Evolutionary conservation across 495 filamentous ascomycete species (phyloP), one percentile per base, ranked within the genome.

Genomic region (Achaetomiella virescens): DNA sequence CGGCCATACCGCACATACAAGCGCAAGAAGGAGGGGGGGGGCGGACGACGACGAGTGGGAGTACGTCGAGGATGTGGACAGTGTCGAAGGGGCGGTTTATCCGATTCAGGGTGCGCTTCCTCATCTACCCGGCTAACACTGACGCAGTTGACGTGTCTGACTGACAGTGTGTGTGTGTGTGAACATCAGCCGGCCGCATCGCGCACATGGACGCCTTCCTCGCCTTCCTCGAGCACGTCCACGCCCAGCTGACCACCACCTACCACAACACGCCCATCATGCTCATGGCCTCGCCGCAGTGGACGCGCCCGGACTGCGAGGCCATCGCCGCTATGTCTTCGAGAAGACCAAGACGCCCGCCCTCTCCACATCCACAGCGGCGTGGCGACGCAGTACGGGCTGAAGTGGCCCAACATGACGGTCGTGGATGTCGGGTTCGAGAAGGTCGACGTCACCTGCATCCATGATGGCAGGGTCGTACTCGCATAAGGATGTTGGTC

Each of bases 311-410:
- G 45, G 89, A 96, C 68, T 84, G 85, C 63, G 90, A 96, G 70
- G 75, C 74, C 11, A 80, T 97, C 36, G 86, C 91, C 88, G 89
- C 54, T 98, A 96, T 72, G 81, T 97, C 59, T 98, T 98, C 61
- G 93, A 97, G 70, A 91, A 91, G 71, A 96, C 96, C 68, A 96
- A 93, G 75, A 90, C 86, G 1, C 93, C 93, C 0, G 90, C 86
- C 0, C 87, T 98, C 48, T 88, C 50, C 70, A 97, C 37, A 85
- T 97, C 75, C 86, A 97, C 68, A 82, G 88, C 47, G 90, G 88
- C 0, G 69, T 93, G 17, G 90, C 92, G 8, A 83, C 86, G 0
- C 84, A 85, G 59, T 97, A 90, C 65, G 93, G 89, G 2, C 88
- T 90, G 52, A 90, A 89, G 41, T 79, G 83, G 57, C 68, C 79